Conservation (phyloP, 352 stramenopile genomes). For the Globisporangium paroecandrum region DNA sequence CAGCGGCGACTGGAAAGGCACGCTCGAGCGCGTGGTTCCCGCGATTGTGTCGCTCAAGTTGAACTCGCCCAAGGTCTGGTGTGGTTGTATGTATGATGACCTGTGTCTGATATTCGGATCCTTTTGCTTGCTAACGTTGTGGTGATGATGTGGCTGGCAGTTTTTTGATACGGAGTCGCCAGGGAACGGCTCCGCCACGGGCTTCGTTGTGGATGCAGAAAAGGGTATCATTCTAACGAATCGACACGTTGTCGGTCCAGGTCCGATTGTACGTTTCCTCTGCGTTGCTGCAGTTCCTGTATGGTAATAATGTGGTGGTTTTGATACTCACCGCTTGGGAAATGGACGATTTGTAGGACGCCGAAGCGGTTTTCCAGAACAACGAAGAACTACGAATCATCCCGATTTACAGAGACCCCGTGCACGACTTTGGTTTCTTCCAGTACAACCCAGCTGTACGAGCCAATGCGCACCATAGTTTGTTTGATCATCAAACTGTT, state of each 20-base stretch:
- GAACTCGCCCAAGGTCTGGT: constrained; percentile 76
- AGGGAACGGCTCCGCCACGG: constrained; percentile 87
- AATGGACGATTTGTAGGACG: constrained; percentile 39
- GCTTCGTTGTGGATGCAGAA: constrained; percentile 91
- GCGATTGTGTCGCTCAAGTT: constrained; percentile 88
- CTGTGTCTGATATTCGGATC: not conserved
- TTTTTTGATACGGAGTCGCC: constrained; percentile 89
- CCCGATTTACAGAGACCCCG: constrained; percentile 89
- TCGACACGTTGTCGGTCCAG: constrained; percentile 87
- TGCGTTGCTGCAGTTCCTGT: not conserved
- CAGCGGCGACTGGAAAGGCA: constrained; percentile 77
- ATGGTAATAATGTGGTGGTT: not conserved
- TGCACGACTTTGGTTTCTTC: constrained; percentile 94
- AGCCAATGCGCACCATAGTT: not conserved
- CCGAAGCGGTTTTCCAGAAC: constrained; percentile 91
- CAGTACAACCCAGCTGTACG: constrained; percentile 81
- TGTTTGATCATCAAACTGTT: not conserved
- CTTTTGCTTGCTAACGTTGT: not conserved
- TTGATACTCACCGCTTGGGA: not conserved
- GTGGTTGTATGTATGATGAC: not conserved
- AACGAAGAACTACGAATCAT: constrained; percentile 92
- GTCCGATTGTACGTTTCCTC: constrained; percentile 59
- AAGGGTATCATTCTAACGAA: constrained; percentile 93
- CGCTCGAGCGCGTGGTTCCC: constrained; percentile 79
- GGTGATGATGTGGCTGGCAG: constrained; percentile 29